Evolutionary conservation across 73 alveolate genomes (phyloP).

Genomic region (Chromera velia): DNA sequence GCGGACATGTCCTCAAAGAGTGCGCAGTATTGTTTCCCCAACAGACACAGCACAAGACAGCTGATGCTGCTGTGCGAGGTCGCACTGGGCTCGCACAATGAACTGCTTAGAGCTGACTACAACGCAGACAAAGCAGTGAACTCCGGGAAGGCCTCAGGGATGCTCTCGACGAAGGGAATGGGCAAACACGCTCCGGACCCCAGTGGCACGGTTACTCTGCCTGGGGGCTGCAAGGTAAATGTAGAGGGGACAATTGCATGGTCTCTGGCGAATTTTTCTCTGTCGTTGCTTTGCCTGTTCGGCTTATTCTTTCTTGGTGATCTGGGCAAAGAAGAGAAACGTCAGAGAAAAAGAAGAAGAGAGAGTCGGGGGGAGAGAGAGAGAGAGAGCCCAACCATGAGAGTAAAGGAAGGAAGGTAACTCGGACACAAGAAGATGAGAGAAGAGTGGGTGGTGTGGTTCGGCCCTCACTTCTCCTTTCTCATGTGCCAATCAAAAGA

Average conservation of each 20-base stretch:
- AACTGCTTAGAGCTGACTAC: slow-evolving; percentile 72
- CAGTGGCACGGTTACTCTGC: slow-evolving; percentile 60
- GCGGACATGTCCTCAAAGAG: slow-evolving; percentile 90
- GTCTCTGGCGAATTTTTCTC: too few relatives aligned
- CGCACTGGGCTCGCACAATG: slow-evolving; percentile 83
- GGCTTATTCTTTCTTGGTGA: too few relatives aligned
- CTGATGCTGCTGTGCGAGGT: slow-evolving; percentile 86
- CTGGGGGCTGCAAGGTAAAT: slow-evolving; percentile 84
- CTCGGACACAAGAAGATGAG: too few relatives aligned
- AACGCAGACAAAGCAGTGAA: slow-evolving; percentile 63
- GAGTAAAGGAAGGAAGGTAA: too few relatives aligned
- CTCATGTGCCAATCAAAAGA: too few relatives aligned
- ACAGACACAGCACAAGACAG: slow-evolving; percentile 42
- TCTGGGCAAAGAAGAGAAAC: slow-evolving; percentile 6
- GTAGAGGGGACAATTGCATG: too few relatives aligned
- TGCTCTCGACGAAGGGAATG: slow-evolving; percentile 60
- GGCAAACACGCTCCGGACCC: slow-evolving; percentile 58
- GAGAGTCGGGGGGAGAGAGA: neutral
- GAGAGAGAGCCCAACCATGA: too few relatives aligned
- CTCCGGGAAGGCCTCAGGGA: slow-evolving; percentile 45
- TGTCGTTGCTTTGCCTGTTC: too few relatives aligned
- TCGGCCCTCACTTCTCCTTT: too few relatives aligned
- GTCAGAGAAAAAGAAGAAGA: neutral
- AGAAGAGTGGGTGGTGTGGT: too few relatives aligned
- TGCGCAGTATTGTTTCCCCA: slow-evolving; percentile 71